Conservation (phyloP, 2,329 filamentous ascomycete species). For the Alternaria sp. region DNA sequence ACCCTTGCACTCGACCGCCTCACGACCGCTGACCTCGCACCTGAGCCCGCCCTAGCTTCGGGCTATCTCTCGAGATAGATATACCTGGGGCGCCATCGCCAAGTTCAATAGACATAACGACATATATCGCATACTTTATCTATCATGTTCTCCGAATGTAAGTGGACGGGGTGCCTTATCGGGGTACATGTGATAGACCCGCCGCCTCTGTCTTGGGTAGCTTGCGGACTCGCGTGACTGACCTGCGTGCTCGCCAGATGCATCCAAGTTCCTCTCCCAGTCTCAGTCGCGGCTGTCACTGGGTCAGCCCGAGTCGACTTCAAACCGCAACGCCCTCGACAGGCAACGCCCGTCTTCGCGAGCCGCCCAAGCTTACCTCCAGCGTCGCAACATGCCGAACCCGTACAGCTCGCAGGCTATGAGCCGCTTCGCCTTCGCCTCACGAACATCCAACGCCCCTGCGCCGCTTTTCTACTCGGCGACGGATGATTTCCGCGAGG, state of each 20-base stretch:
- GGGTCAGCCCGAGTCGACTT: constrained; percentile 62
- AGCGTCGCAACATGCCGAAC: constrained; percentile 66
- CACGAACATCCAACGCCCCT: constrained; percentile 76
- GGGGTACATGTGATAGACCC: constrained; percentile 44
- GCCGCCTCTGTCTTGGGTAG: constrained; percentile 40
- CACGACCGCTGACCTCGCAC: constrained; percentile 40
- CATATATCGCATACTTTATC: constrained; percentile 21
- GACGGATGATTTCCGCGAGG: constrained; percentile 87
- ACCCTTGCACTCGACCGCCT: constrained; percentile 36
- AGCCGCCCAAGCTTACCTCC: constrained; percentile 60
- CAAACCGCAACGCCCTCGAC: constrained; percentile 59
- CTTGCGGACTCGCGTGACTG: constrained; percentile 54
- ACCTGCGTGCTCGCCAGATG: constrained; percentile 69
- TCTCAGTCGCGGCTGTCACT: constrained; percentile 89
- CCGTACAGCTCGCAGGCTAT: constrained; percentile 78
- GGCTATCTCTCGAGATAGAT: constrained; percentile 35
- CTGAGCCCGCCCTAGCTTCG: constrained; percentile 32
- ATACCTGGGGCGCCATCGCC: constrained; percentile 27
- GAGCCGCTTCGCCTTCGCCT: constrained; percentile 79
- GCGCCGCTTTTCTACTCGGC: constrained; percentile 95
- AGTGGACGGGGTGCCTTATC: constrained; percentile 55
- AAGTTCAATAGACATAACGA: constrained; percentile 32
- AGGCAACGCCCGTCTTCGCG: constrained; percentile 57
- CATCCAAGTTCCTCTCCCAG: constrained; percentile 96
- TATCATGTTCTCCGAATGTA: constrained; percentile 89